phyloP scores from a whole-genome alignment of 306 rosid genomes.

The Arachis hypogaea region DNA sequence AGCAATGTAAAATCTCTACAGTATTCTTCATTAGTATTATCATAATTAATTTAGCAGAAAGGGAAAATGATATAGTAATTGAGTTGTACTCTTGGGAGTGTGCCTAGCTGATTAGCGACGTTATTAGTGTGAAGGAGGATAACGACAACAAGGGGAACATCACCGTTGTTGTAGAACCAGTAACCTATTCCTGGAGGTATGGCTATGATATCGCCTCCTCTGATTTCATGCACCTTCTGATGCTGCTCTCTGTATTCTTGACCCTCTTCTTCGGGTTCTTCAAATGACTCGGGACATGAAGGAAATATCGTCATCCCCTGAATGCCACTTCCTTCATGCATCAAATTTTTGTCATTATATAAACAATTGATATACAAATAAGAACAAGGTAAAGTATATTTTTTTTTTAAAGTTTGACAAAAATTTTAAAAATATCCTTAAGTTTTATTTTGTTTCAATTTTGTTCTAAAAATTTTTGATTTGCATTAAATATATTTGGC shows the following conservation, averaged over 20 bases:
- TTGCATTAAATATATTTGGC: no score
- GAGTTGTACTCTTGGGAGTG: slow-evolving; percentile 16
- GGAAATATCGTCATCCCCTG: slow-evolving; percentile 27
- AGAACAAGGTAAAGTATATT: no score
- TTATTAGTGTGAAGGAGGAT: slow-evolving; percentile 32
- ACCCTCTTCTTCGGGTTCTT: slow-evolving; percentile 3
- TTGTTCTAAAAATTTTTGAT: no score
- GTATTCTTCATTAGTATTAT: no score
- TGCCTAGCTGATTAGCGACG: slow-evolving; percentile 32
- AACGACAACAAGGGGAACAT: slow-evolving; percentile 32
- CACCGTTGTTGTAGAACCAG: slow-evolving; percentile 38
- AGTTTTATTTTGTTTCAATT: no score
- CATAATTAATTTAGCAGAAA: no score
- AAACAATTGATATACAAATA: no score
- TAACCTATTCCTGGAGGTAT: slow-evolving; percentile 38
- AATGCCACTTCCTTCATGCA: slow-evolving; percentile 15
- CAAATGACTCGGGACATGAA: slow-evolving; percentile 32
- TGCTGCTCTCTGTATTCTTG: slow-evolving; percentile 15
- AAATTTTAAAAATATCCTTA: no score
- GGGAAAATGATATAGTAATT: no score
- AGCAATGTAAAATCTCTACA: slow-evolving; percentile 44
- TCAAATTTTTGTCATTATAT: no score
- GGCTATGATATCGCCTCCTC: slow-evolving; percentile 39
- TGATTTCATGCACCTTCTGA: slow-evolving; percentile 33
- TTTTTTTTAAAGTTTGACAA: no score